Evolutionary conservation across 148 eudicot genomes (phyloP).

Genomic region (Amaranthus palmeri): DNA sequence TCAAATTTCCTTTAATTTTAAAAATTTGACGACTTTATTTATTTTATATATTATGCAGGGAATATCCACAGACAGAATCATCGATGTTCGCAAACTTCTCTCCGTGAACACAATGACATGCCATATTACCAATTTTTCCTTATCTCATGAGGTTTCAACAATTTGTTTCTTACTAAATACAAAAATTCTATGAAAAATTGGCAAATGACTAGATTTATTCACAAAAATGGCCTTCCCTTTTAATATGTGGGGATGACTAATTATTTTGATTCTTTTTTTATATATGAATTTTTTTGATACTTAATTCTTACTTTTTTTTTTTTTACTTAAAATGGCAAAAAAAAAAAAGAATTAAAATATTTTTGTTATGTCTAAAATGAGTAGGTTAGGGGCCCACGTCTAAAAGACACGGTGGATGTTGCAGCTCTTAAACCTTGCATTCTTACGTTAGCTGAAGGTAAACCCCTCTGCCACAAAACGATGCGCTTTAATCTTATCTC

Average conservation of each 20-base stretch:
- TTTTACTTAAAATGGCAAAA: not conserved
- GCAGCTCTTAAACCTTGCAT: slow-evolving; percentile 85
- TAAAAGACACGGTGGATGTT: slow-evolving; percentile 86
- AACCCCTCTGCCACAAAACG: slow-evolving; percentile 17
- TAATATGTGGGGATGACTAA: slow-evolving; percentile 2
- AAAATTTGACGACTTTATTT: not conserved
- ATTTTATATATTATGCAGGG: slow-evolving; percentile 48
- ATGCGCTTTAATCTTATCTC: slow-evolving; percentile 29
- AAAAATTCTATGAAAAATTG: not conserved
- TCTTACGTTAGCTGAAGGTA: slow-evolving; percentile 88
- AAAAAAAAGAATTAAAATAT: not conserved
- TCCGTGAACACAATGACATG: slow-evolving; percentile 70
- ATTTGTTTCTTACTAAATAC: not conserved
- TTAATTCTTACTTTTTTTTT: not conserved
- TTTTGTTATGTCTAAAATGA: slow-evolving; percentile 8
- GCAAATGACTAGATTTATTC: not conserved
- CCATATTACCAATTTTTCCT: slow-evolving; percentile 69
- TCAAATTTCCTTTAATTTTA: not conserved
- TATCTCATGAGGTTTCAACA: slow-evolving; percentile 82
- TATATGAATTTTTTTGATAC: not conserved
- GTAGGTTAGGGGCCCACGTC: slow-evolving; percentile 84
- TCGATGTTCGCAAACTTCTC: slow-evolving; percentile 74
- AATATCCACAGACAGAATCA: slow-evolving; percentile 88
- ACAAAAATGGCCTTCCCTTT: not conserved
- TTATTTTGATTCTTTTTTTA: not conserved